Conservation (phyloP, 208 protist genomes). For the Entamoeba histolytica region DNA sequence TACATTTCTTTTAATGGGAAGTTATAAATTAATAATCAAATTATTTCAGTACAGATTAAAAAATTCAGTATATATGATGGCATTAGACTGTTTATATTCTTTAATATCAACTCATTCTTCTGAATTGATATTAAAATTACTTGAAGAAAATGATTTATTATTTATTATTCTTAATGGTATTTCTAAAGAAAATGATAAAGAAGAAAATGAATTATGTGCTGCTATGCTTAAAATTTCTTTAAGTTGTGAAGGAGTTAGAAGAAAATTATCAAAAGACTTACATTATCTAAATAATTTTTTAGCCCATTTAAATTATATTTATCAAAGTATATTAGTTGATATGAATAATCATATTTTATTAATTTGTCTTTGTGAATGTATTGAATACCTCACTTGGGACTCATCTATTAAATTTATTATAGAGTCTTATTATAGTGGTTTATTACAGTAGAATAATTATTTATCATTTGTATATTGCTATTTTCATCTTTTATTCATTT, state of each 20-base stretch:
- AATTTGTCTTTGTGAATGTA: not conserved
- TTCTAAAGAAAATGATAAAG: not conserved
- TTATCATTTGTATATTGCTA: too few species aligned
- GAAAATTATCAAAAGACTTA: not conserved
- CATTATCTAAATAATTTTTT: not conserved
- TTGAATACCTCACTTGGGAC: not conserved
- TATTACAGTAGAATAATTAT: too few species aligned
- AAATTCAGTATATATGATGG: not conserved
- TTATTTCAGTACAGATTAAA: not conserved
- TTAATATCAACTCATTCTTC: not conserved
- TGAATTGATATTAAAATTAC: not conserved
- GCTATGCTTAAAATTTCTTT: not conserved
- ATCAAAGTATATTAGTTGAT: not conserved
- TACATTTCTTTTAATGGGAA: not conserved
- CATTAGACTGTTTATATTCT: not conserved
- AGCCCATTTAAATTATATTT: not conserved
- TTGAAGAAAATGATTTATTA: not conserved
- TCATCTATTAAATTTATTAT: too few species aligned
- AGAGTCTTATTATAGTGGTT: too few species aligned
- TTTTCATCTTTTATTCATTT: too few species aligned
- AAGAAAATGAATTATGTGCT: not conserved
- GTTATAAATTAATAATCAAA: not conserved
- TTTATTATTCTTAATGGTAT: not conserved
- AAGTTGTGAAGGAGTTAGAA: not conserved
- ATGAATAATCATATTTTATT: not conserved